Conservation (phyloP, 1,139 yeast species). For the Protomyces pachydermus region DNA sequence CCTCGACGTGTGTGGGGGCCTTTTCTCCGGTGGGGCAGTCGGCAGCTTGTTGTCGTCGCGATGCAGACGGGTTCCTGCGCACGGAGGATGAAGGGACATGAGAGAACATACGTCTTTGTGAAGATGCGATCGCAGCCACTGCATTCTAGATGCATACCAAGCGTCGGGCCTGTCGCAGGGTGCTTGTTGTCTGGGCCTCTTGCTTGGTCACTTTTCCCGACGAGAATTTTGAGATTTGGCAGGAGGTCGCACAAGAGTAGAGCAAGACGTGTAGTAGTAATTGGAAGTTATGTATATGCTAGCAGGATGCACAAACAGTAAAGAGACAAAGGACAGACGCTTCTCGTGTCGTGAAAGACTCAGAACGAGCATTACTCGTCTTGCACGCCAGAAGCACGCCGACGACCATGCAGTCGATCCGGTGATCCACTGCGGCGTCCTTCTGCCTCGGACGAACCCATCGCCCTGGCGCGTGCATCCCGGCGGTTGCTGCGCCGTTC, state of each 20-base stretch:
- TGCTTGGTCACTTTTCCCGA: not conserved
- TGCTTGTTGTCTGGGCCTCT: not conserved
- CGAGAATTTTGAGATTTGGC: not conserved
- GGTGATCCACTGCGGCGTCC: not conserved
- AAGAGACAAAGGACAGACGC: too few relatives aligned
- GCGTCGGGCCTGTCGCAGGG: not conserved
- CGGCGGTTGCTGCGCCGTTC: not conserved
- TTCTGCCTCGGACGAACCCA: not conserved
- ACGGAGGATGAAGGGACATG: not conserved
- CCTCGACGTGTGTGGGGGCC: not conserved
- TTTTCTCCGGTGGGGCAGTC: not conserved
- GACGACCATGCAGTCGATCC: not conserved
- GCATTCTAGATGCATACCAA: conserved; percentile 22
- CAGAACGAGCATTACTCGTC: not conserved
- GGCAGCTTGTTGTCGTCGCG: not conserved
- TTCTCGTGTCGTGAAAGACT: not conserved
- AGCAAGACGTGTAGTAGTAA: not conserved
- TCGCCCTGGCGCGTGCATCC: not conserved
- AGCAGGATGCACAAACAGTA: not conserved
- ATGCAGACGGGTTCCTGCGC: too few relatives aligned
- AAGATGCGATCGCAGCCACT: conserved; percentile 21
- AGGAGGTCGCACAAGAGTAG: not conserved
- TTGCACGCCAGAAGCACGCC: not conserved
- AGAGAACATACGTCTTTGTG: conserved; percentile 9
- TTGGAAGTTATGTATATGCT: not conserved